Evolutionary conservation across 768 basidiomycete species (phyloP).

Genomic region (Auricularia auricula-judae): DNA sequence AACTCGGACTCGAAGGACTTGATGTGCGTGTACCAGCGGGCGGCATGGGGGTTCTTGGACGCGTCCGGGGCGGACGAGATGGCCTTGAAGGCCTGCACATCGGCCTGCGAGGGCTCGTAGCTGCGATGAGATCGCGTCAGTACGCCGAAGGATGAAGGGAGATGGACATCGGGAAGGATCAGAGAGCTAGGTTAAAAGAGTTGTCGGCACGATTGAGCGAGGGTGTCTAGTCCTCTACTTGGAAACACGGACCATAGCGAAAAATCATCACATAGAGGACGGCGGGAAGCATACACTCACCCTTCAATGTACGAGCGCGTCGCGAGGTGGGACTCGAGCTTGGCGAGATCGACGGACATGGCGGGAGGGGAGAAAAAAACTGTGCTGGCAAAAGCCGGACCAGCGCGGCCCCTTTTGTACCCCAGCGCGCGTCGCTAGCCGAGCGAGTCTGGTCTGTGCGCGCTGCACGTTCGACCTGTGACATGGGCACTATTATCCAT

Average conservation of each 20-base stretch:
- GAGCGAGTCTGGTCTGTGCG: too few relatives aligned
- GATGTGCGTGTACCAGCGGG: conserved; percentile 94
- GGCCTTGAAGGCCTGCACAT: conserved; percentile 84
- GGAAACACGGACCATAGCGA: conserved; percentile 96
- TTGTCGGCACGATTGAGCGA: conserved; percentile 63
- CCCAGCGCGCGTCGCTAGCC: too few relatives aligned
- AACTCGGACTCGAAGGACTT: conserved; percentile 75
- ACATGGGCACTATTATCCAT: too few relatives aligned
- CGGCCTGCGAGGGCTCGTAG: conserved; percentile 86
- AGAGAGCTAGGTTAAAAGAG: conserved; percentile 42
- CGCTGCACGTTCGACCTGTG: too few relatives aligned
- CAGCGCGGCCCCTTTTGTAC: too few relatives aligned
- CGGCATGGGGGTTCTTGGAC: conserved; percentile 55
- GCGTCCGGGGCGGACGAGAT: conserved; percentile 57
- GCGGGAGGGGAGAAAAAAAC: conserved; percentile 8
- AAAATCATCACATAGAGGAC: conserved; percentile 43
- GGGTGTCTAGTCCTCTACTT: conserved; percentile 88
- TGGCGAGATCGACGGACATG: conserved; percentile 58
- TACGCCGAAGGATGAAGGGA: background rate
- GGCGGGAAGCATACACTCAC: conserved; percentile 36
- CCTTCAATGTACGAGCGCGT: conserved; percentile 86
- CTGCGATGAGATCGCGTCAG: conserved; percentile 29
- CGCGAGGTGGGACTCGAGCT: conserved; percentile 80
- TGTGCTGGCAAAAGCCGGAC: too few relatives aligned
- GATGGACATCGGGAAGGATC: conserved; percentile 9